Evolutionary conservation across 495 filamentous ascomycete species (phyloP), one percentile per base, ranked within the genome.

Genomic region (Echria macrotheca): DNA sequence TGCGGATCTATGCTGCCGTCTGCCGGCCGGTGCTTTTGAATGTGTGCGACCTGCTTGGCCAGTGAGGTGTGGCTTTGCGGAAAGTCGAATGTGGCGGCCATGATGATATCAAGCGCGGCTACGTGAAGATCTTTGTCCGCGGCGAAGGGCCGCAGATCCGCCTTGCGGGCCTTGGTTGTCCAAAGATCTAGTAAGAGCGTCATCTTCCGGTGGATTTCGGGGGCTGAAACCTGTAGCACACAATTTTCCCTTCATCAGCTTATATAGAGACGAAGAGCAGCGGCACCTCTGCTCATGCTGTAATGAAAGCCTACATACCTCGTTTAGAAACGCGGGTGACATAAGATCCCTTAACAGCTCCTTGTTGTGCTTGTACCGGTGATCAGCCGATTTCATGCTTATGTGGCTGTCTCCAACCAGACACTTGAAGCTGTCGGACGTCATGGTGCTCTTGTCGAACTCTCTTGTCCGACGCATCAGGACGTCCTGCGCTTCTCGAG

Each of bases 401-500:
- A 63, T 44, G 25, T 54, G 50, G 31, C 46, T 33, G 2, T 47
- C 14, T 11, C 49, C 54, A 21, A 54, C 18, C 12, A 56, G n/a
- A 15, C 36, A 24, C 9, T 39, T 19, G 26, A 63, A 41, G 25
- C 21, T 32, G 17, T 52, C 48, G 14, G 28, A 23, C 11, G 17
- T 49, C 19, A 26, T 7, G 0, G 17, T 22, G 24, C 45, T 44
- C 21, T 35, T 24, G 45, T 69, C 65, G 44, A 71, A 71, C 31
- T 72, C 68, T 24, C 55, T 52, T 6, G 19, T 26, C 8, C 70
- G 57, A 5, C 60, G 43, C 36, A 59, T 40, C 24, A 65, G 39
- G 14, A 71, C 58, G 49, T 73, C 70, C 24, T 61, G 54, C 11
- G 55, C 19, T 44, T 71, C 66, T 14, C 58, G 47, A 22, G 49